Conservation (phyloP, 2,329 filamentous ascomycete genomes). For the Calonectria henricotiae region DNA sequence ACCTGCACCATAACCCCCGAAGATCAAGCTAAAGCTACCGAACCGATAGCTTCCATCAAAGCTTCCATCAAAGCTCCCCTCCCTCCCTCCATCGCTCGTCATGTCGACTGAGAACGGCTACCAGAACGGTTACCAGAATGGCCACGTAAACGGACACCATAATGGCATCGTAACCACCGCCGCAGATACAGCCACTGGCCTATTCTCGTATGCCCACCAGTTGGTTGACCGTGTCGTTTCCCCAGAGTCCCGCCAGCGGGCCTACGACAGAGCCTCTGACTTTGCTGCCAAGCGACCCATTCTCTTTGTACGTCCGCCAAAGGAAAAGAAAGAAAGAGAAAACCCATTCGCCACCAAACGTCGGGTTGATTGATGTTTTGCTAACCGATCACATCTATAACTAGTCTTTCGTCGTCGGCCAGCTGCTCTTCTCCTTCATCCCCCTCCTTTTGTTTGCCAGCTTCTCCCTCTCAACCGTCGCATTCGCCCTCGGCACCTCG, state of each 20-base stretch:
- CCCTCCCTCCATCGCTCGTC: background rate
- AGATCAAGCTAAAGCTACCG: background rate
- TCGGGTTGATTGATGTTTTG: background rate
- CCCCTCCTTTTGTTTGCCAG: slow-evolving; percentile 79
- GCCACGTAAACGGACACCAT: background rate
- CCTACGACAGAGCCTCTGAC: slow-evolving; percentile 67
- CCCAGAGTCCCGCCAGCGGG: slow-evolving; percentile 73
- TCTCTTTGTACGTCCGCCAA: slow-evolving; percentile 72
- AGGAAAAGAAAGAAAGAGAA: too few relatives aligned
- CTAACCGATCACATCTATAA: too few relatives aligned
- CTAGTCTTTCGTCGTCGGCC: slow-evolving; percentile 79
- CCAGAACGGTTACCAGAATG: slow-evolving; percentile 13
- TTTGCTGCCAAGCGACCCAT: slow-evolving; percentile 79
- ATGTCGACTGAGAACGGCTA: slow-evolving; percentile 39
- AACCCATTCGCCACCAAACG: too few relatives aligned
- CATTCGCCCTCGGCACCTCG: slow-evolving; percentile 75
- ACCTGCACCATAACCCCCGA: background rate
- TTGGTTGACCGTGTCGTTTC: slow-evolving; percentile 70
- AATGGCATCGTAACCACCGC: slow-evolving; percentile 50
- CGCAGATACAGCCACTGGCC: slow-evolving; percentile 56
- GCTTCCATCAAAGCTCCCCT: background rate
- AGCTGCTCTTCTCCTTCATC: slow-evolving; percentile 76
- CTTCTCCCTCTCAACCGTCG: slow-evolving; percentile 75
- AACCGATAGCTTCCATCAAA: background rate
- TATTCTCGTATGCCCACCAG: slow-evolving; percentile 62